Evolutionary conservation across 352 stramenopile species (phyloP), one percentile per base, ranked within the genome.

Genomic region (Peronosclerospora sorghi): DNA sequence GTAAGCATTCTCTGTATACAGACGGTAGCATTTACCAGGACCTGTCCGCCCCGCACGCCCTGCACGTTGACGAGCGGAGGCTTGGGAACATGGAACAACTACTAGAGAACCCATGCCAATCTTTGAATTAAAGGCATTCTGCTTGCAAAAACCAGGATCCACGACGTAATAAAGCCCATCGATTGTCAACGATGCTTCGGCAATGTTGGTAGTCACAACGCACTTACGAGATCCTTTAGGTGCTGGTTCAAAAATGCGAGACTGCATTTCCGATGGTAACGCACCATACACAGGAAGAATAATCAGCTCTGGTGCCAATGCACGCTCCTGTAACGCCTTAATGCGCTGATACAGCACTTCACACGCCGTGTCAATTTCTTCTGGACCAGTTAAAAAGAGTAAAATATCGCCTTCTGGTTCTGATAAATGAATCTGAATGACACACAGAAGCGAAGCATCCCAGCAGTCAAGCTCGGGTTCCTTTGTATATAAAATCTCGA

Each of bases 131-230:
- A 98, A 99, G 5, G 91, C 94, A 51, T 98, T 99, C 56, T 99
- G 94, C 55, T 99, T 99, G 37, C 79, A 97, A 50, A 98, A 98
- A 19, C 87, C 87, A 32, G 84, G 81, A 48, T 96, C 87, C 19
- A 97, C 78, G 10, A 97, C 88, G 52, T 96, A 97, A 59, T 93
- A 94, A 44, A 96, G 93, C 17, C 96, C 96, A 62, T 99, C 96
- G 60, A 99, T 99, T 3, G 97, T 99, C 18, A 99, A 71, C 9
- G 94, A 99, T 2, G 96, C 95, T 67, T 99, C 97, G 1, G 97
- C 96, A 59, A 99, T 99, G 69, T 99, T 99, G 6, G 97, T 99
- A 0, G 97, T 96, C 8, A 99, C 86, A 0, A 99, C 90, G 60
- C 92, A 97, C 66, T 99, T 99, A 32, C 97, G 89, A 1, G 90